Percentiles rank a stretch among this genome's conserved stretches.
phyloP scores from a whole-genome alignment of 768 basidiomycete genomes.

The Collybiopsis luxurians region DNA sequence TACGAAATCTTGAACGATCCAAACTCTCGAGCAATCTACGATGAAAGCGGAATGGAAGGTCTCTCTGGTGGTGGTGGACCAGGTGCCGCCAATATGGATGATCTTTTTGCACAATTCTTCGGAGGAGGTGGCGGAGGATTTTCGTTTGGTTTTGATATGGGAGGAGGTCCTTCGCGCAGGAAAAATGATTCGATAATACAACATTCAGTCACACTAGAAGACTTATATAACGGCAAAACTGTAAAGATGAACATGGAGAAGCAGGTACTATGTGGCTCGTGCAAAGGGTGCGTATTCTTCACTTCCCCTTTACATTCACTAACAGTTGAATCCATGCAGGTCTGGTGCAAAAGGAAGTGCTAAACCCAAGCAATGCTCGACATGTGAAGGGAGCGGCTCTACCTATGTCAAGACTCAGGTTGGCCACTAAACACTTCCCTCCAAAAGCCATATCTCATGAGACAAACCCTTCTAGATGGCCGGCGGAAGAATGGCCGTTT shows the following conservation, averaged over 20 bases:
- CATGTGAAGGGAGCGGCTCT: constrained; percentile 85
- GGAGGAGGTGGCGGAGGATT: constrained; percentile 46
- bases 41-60: constrained; percentile 70
- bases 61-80: constrained; percentile 46
- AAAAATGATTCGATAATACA: constrained; percentile 75
- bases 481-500: background rate
- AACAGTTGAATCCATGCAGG: constrained; percentile 33
- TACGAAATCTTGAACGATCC: constrained; percentile 82
- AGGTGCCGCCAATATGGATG: constrained; percentile 46
- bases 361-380: constrained; percentile 80
- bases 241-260: constrained; percentile 90
- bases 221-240: constrained; percentile 87
- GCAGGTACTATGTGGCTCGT: constrained; percentile 71
- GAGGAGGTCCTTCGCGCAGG: constrained; percentile 40
- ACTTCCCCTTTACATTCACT: constrained; percentile 10
- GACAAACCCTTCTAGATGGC: background rate
- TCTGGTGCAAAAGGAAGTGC: constrained; percentile 80
- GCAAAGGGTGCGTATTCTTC: constrained; percentile 63
- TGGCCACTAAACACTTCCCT: constrained; percentile 6
- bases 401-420: constrained; percentile 58
- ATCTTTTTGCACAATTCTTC: constrained; percentile 79
- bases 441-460: background rate
- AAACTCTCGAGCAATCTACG: constrained; percentile 68
- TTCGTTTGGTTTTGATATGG: constrained; percentile 66
- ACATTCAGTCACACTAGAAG: constrained; percentile 87